Conservation (phyloP, 2,329 filamentous ascomycete species). For the Neurospora sp. region DNA sequence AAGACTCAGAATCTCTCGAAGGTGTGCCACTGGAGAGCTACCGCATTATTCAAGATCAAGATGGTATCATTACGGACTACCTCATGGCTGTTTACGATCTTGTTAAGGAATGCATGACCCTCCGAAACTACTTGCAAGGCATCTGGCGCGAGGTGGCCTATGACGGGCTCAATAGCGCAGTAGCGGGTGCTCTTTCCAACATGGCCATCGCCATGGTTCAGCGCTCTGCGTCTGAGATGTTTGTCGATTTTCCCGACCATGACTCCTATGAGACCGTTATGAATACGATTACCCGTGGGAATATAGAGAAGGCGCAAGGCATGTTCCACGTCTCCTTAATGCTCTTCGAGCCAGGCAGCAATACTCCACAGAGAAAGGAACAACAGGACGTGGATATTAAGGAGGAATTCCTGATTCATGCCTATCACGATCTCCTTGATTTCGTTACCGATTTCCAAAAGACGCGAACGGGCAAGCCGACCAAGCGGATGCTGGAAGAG, state of each 20-base stretch:
- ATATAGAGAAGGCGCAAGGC: no score
- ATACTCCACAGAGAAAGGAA: no score
- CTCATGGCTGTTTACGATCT: conserved; percentile 32
- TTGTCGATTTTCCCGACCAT: conserved; percentile 35
- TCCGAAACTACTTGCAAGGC: conserved; percentile 29
- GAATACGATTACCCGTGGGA: no score
- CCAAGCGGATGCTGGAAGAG: no score
- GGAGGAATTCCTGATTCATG: no score
- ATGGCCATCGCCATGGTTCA: conserved; percentile 32
- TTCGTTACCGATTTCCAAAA: no score
- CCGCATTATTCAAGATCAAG: conserved; percentile 30
- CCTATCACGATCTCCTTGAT: no score
- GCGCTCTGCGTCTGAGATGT: conserved; percentile 27
- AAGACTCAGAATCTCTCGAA: conserved; percentile 16
- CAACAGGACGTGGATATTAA: no score
- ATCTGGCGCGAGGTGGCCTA: conserved; percentile 36
- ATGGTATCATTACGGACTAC: conserved; percentile 29
- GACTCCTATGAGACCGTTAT: conserved; percentile 29
- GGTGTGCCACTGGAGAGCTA: conserved; percentile 34
- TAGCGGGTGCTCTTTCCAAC: conserved; percentile 32
- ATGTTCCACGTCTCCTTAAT: no score
- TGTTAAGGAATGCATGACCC: conserved; percentile 25
- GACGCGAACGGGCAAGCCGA: no score
- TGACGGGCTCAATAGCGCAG: conserved; percentile 31
- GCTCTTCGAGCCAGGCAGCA: no score